Evolutionary conservation across 2,329 filamentous ascomycete species (phyloP), one percentile per base, ranked within the genome.

Genomic region (Fusarium sp.): DNA sequence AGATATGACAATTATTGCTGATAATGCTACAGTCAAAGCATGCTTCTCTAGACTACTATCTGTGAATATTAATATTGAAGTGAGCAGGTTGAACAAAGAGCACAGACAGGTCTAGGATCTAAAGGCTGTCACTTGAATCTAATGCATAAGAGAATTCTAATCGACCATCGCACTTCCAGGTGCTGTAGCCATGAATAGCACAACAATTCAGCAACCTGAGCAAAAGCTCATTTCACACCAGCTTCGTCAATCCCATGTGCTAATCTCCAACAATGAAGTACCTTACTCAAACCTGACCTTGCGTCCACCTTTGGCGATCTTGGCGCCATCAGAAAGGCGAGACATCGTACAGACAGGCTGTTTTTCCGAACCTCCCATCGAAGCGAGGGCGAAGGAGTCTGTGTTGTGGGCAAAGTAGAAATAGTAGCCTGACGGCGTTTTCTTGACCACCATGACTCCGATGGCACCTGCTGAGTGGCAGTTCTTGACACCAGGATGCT

Each of bases 341-440:
- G 94, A 97, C 94, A 99, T 98, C 63, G 95, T 92, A 73, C 92
- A 96, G 37, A 89, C 84, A 1, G 96, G 93, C 58, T 89, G 88
- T 49, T 84, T 85, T 72, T 98, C 95, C 30, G 89, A 87, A 3
- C 91, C 92, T 40, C 92, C 89, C 93, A 98, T 97, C 6, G 94
- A 97, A 2, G 94, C 94, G 57, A 99, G 83, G 9, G 95, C 94
- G 84, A 92, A 91, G 3, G 88, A 90, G 79, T 98, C 95, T 1
- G 96, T 99, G 78, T 98, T 99, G 85, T 99, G 96, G 2, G 92
- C 95, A 83, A 97, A 99, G 81, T 95, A 95, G 55, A 99, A 88
- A 78, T 92, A 94, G 71, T 93, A 90, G 3, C 94, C 94, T 26
- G 88, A 86, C 15, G 84, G 85, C 1, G 89, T 91, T 83, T 94